Evolutionary conservation across 495 filamentous ascomycete genomes (phyloP), one percentile per base, ranked within the genome.

Genomic region (Penicillium manginii): DNA sequence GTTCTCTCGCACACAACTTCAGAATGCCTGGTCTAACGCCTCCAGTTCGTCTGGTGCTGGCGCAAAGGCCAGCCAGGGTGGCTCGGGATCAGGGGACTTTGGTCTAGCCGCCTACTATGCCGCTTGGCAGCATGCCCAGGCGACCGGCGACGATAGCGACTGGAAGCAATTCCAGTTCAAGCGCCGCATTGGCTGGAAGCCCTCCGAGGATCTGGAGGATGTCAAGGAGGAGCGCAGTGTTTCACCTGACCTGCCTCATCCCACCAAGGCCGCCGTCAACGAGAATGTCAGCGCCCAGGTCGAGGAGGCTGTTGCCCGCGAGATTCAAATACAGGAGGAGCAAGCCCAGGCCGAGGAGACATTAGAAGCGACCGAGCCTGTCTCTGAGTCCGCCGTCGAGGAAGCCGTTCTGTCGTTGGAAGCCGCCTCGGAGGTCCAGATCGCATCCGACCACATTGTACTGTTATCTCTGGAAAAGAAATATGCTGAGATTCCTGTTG

Each of bases 141-240:
- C 84, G 62, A 83, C 77, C 26, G 83, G 78, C 18, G 88, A 88
- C 19, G 88, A 89, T 32, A 85, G 88, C 62, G 92, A 96, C 68
- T 96, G 91, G 91, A 87, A 86, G 35, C 92, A 96, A 73, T 92
- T 92, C 61, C 91, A 96, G 72, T 91, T 93, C 72, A 85, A 85
- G 29, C 87, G 90, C 68, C 82, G 86, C 40, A 91, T 97, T 71
- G 92, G 91, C 65, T 96, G 92, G 91, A 90, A 92, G 75, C 87
- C 86, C 0, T 72, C 81, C 9, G 69, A 79, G 11, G 81, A 86
- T 17, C 65, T 72, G 19, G 82, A 85, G n/a, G 75, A 71, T 18
- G 75, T 76, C 53, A 66, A 73, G 29, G 78, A 78, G 54, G 69
- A 70, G 15, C 62, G 57, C 21, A 58, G 61, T 21, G 60, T 64